phyloP scores from a whole-genome alignment of 106 monocot genomes.

The Dioscorea zingiberensis region DNA sequence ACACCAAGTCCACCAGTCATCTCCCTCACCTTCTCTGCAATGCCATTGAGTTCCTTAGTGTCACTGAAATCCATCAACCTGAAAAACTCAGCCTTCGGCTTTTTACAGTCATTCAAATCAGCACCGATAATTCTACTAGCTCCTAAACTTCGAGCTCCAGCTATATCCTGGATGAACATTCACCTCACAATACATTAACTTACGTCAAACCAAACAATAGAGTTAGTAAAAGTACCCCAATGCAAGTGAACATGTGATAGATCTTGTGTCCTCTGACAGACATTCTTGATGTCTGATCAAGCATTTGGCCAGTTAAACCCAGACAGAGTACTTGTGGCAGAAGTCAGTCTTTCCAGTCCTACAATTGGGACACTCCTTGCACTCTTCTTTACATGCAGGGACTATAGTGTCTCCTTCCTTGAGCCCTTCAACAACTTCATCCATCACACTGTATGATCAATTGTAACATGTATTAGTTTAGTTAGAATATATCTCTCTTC shows the following conservation, averaged over 20 bases:
- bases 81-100: background rate
- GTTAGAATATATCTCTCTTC: too few relatives aligned
- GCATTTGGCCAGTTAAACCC: background rate
- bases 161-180: slow-evolving; percentile 1
- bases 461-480: background rate
- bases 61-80: slow-evolving; percentile 11
- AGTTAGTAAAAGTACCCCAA: slow-evolving; percentile 2
- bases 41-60: background rate
- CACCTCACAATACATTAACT: background rate
- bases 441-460: slow-evolving; percentile 3
- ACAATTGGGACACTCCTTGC: slow-evolving; percentile 5
- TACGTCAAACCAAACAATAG: background rate
- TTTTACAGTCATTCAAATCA: slow-evolving; percentile 3
- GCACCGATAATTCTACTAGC: slow-evolving; percentile 13
- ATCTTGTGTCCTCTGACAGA: slow-evolving; percentile 5
- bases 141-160: slow-evolving; percentile 1
- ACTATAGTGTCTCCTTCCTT: slow-evolving; percentile 5
- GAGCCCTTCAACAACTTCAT: slow-evolving; percentile 11
- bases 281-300: slow-evolving; percentile 4
- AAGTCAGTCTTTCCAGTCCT: slow-evolving; percentile 1
- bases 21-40: slow-evolving; percentile 1
- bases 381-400: slow-evolving; percentile 3
- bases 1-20: slow-evolving; percentile 10
- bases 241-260: slow-evolving; percentile 7
- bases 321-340: slow-evolving; percentile 1